A percentile compares a stretch with the other conserved stretches of the same genome.
phyloP scores from a whole-genome alignment of 2,329 filamentous ascomycete species.

The Cryphonectria naterciae region DNA sequence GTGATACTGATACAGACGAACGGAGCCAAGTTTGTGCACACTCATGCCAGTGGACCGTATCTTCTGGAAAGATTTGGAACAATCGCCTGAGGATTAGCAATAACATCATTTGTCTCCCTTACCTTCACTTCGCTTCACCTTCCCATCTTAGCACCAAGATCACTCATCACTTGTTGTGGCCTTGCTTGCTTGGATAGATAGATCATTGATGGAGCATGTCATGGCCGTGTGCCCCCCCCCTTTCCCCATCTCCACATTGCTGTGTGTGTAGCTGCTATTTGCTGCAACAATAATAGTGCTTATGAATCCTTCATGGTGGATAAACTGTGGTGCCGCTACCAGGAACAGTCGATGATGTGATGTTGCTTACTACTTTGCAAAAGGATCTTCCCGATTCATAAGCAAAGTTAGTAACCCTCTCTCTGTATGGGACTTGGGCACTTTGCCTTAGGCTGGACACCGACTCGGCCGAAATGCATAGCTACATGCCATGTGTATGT shows the following conservation, averaged over 20 bases:
- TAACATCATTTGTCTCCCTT: neutral
- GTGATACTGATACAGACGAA: neutral
- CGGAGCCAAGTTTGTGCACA: neutral
- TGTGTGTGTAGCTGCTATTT: neutral
- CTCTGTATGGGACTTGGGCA: no score
- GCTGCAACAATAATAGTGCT: neutral
- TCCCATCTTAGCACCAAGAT: neutral
- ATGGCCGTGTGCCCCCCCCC: neutral
- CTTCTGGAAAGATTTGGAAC: neutral
- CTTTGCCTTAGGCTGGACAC: neutral
- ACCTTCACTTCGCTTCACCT: neutral
- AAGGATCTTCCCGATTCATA: neutral
- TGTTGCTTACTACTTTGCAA: neutral
- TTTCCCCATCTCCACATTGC: no score
- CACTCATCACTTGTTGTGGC: neutral
- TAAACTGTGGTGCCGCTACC: neutral
- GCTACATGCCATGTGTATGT: neutral
- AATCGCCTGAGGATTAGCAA: neutral
- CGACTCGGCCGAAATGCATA: neutral
- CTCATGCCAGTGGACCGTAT: neutral
- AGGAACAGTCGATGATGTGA: neutral
- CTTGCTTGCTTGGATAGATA: neutral
- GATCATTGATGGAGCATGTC: neutral
- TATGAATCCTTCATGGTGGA: neutral
- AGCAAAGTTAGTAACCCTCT: neutral